Base-by-base conservation (phyloP, 2,329 filamentous ascomycete species). In the Fusarium albidum region DNA sequence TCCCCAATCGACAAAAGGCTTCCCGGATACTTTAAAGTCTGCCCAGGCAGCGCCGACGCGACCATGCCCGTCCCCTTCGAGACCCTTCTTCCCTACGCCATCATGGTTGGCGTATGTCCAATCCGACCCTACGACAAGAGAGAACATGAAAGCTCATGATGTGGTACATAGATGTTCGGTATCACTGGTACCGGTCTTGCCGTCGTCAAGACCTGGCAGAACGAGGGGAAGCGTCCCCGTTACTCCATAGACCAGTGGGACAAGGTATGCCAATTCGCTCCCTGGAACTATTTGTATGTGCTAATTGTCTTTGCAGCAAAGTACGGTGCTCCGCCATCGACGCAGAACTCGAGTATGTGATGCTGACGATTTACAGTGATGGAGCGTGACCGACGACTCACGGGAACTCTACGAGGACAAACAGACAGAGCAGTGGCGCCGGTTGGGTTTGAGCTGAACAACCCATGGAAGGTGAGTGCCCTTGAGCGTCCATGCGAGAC, bases 91-190 rank as follows among this genome's bases (percentile, higher is more conserved):
- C 84, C 85, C 35, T 87, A 87, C 73, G 85, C 76, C 72, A 86
- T 88, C 78, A 83, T 87, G 72, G 72, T 84, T 66, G 78, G 73
- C 68, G 84, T 87, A 79, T 73, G 82, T 71, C 42, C 46, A 8
- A 17, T 44, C 41, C 41, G 47, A 43, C 28, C 54, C 34, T 45
- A 49, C 49, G 35, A 26, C 29, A 25, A 44, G 31, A 52, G 31
- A 52, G 37, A 25, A 14, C 21, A 44, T 39, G 15, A 32, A 43
- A 42, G 55, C 68, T 75, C 49, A 74, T 49, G 39, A 15, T 31
- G 43, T 60, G 46, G 8, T 67, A 88, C 85, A 87, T 87, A 88
- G 85, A 87, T 87, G 85, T 88, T 87, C 61, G 82, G 83, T 57
- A 73, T 81, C 52, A 80, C 83, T 40, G 85, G 85, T 55, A 79